Evolutionary conservation across 2,329 filamentous ascomycete species (phyloP).

Genomic region (Passalora sequoiae): DNA sequence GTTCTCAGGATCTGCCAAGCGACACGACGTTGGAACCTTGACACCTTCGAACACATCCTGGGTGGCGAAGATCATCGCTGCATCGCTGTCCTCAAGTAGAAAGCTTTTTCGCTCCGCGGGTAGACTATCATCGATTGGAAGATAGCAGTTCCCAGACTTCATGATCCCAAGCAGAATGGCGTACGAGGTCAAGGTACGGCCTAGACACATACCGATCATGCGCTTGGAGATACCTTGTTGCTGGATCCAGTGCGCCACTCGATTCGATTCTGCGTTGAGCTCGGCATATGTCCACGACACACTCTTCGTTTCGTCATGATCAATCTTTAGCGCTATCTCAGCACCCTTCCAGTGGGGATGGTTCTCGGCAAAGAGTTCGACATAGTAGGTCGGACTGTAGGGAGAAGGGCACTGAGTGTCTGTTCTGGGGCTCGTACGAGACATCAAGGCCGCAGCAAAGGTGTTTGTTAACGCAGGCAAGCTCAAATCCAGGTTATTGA

Average conservation of each 20-base stretch:
- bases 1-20: conserved; percentile 6
- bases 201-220: conserved; percentile 15
- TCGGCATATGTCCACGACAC: conserved; percentile 12
- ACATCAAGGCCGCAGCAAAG: conserved; percentile 4
- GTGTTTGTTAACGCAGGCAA: conserved; percentile 3
- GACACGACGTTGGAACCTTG: neutral
- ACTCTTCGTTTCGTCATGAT: conserved; percentile 6
- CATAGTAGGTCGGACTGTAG: conserved; percentile 7
- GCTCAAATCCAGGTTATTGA: neutral
- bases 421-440: conserved; percentile 8
- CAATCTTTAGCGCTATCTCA: conserved; percentile 7
- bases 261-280: conserved; percentile 10
- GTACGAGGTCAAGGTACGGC: conserved; percentile 12
- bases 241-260: conserved; percentile 9
- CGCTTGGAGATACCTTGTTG: conserved; percentile 5
- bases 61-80: conserved; percentile 12
- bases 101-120: conserved; percentile 13
- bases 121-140: conserved; percentile 15
- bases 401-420: conserved; percentile 13
- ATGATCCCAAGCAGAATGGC: conserved; percentile 14
- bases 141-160: conserved; percentile 12
- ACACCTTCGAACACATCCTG: conserved; percentile 10
- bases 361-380: conserved; percentile 12
- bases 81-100: conserved; percentile 10
- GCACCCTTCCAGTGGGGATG: conserved; percentile 14